phyloP scores from a whole-genome alignment of 176 grass and related monocot genomes.

The Rhynchospora tenuis region DNA sequence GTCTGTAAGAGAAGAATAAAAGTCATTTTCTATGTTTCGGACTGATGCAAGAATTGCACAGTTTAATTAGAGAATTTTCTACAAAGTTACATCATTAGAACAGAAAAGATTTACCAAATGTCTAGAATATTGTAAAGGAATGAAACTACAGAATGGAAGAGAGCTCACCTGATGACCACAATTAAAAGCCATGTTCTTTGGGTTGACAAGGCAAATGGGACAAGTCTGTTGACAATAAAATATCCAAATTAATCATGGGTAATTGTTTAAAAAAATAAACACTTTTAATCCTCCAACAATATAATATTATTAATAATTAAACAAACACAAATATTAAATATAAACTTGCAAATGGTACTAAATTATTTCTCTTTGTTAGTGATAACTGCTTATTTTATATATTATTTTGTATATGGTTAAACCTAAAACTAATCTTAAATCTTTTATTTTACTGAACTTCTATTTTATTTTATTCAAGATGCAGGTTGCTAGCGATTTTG shows the following conservation, averaged over 20 bases:
- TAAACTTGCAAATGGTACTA: too few relatives aligned
- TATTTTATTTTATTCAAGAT: too few relatives aligned
- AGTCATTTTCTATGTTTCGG: neutral
- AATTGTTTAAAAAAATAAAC: neutral
- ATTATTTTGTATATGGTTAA: too few relatives aligned
- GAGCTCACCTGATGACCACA: constrained; percentile 35
- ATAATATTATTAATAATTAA: constrained; percentile 2
- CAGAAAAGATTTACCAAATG: neutral
- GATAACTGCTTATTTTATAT: too few relatives aligned
- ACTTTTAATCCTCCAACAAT: neutral
- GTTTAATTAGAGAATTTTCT: neutral
- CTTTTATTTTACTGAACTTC: too few relatives aligned
- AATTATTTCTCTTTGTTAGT: too few relatives aligned
- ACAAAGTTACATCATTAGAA: neutral
- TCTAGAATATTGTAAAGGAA: neutral
- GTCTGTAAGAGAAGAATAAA: constrained; percentile 23
- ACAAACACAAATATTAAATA: neutral
- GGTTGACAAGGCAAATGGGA: constrained; percentile 32
- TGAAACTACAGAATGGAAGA: neutral
- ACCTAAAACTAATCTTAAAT: too few relatives aligned
- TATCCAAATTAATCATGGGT: neutral
- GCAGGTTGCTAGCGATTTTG: too few relatives aligned
- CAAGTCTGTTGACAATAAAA: constrained; percentile 26
- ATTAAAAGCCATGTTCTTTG: constrained; percentile 35
- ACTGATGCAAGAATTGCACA: too few relatives aligned